Percentiles rank a stretch among this genome's conserved stretches.
phyloP scores from a whole-genome alignment of 768 basidiomycete genomes.

The Lactarius pseudohatsudake region DNA sequence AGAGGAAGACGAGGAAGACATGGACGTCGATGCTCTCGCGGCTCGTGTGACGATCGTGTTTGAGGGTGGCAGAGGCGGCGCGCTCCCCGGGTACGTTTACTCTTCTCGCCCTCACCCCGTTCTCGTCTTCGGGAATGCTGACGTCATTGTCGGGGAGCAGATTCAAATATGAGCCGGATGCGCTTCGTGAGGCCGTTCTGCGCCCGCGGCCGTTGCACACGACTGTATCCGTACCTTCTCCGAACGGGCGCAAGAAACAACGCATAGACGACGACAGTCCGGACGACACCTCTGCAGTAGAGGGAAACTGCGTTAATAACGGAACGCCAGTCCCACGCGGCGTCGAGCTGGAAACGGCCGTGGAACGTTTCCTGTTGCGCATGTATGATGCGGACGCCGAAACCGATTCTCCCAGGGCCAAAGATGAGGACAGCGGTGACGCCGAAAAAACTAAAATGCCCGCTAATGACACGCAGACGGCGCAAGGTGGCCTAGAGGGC shows the following conservation, averaged over 20 bases:
- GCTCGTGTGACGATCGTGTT: conserved; percentile 28
- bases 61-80: conserved; percentile 20
- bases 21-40: conserved; percentile 23
- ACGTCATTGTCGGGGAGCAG: conserved; percentile 20
- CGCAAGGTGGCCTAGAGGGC: neutral
- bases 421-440: neutral
- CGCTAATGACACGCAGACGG: neutral
- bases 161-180: conserved; percentile 36
- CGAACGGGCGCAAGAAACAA: conserved; percentile 29
- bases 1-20: conserved; percentile 25
- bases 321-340: conserved; percentile 21
- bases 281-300: conserved; percentile 5
- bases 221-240: conserved; percentile 1
- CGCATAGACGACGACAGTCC: conserved; percentile 12
- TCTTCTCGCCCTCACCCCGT: neutral
- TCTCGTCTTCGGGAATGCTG: neutral
- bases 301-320: neutral
- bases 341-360: conserved; percentile 35
- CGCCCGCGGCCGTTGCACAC: conserved; percentile 4
- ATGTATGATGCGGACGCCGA: conserved; percentile 16
- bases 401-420: too few species aligned
- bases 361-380: conserved; percentile 35
- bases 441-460: neutral
- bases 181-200: conserved; percentile 33
- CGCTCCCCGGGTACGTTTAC: conserved; percentile 21